Evolutionary conservation across 2,329 filamentous ascomycete species (phyloP).

Genomic region (Tolypocladium ophioglossoides): DNA sequence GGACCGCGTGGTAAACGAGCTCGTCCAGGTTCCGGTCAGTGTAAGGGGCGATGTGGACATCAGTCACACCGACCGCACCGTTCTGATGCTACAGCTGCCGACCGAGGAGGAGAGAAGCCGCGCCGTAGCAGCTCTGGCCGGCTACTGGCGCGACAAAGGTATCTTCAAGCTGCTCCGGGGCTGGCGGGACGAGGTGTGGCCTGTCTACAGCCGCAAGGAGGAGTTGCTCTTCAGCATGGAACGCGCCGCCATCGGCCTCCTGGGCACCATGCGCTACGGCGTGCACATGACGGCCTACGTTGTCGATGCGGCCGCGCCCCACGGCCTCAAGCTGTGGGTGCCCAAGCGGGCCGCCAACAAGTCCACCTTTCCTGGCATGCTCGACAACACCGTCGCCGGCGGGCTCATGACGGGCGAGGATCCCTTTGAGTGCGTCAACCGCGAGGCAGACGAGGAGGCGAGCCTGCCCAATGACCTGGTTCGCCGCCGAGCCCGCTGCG

Average conservation of each 20-base stretch:
- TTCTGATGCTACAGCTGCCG: conserved; percentile 50
- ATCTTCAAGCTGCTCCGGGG: conserved; percentile 65
- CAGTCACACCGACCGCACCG: conserved; percentile 46
- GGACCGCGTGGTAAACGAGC: conserved; percentile 36
- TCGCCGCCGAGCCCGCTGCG: conserved; percentile 43
- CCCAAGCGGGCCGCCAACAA: conserved; percentile 67
- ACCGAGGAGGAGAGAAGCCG: conserved; percentile 54
- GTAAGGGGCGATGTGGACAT: conserved; percentile 51
- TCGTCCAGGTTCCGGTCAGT: conserved; percentile 34
- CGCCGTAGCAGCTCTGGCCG: conserved; percentile 43
- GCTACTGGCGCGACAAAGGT: conserved; percentile 57
- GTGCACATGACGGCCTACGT: conserved; percentile 74
- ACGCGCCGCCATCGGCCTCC: conserved; percentile 60
- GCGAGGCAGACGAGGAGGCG: conserved; percentile 86
- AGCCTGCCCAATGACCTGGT: conserved; percentile 63
- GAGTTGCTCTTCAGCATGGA: conserved; percentile 65
- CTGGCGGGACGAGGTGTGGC: conserved; percentile 75
- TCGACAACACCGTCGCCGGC: conserved; percentile 90
- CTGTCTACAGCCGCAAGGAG: conserved; percentile 57
- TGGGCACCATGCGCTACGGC: conserved; percentile 70
- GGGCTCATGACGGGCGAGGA: conserved; percentile 68
- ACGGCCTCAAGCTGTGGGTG: conserved; percentile 72
- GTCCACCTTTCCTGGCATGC: conserved; percentile 79
- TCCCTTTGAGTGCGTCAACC: conserved; percentile 70
- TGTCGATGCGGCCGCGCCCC: conserved; percentile 21